Percentiles rank a stretch among this genome's conserved stretches.
Conservation (phyloP, 179 eudicot species). For the Beta lomatogona region DNA sequence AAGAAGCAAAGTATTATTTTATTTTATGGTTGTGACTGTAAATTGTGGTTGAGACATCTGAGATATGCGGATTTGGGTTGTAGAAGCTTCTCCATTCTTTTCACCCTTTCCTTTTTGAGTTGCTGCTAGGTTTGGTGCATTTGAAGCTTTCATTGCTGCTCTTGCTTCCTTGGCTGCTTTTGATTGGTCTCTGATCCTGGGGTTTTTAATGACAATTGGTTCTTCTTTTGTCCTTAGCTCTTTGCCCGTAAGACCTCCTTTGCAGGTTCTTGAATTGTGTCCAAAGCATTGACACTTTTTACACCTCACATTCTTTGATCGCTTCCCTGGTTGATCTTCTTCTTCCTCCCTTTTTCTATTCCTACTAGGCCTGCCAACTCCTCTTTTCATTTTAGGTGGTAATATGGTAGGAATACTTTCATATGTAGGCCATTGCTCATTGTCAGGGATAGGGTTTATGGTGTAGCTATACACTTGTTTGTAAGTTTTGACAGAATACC, state of each 20-base stretch:
- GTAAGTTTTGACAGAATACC: neutral
- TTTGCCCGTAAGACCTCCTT: neutral
- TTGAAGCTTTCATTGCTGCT: neutral
- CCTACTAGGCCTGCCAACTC: neutral
- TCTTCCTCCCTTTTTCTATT: neutral
- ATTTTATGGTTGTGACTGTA: too few relatives aligned
- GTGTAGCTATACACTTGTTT: neutral
- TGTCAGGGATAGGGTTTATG: neutral
- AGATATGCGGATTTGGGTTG: too few relatives aligned
- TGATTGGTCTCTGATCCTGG: neutral
- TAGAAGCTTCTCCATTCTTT: neutral
- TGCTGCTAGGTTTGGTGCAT: neutral
- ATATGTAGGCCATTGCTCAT: neutral
- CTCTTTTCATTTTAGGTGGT: neutral
- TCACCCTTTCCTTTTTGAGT: neutral
- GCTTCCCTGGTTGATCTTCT: neutral
- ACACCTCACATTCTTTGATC: neutral
- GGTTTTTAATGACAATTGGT: neutral
- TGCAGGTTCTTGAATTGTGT: neutral
- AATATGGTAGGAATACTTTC: neutral
- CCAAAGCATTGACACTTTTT: slow-evolving; percentile 2
- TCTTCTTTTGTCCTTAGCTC: neutral
- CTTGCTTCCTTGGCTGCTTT: neutral
- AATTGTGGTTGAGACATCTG: too few relatives aligned
- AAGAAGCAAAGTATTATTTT: too few relatives aligned